Percentiles rank a stretch among this genome's conserved stretches.
Conservation (phyloP, 768 basidiomycete genomes). For the Kwoniella botswanensis region DNA sequence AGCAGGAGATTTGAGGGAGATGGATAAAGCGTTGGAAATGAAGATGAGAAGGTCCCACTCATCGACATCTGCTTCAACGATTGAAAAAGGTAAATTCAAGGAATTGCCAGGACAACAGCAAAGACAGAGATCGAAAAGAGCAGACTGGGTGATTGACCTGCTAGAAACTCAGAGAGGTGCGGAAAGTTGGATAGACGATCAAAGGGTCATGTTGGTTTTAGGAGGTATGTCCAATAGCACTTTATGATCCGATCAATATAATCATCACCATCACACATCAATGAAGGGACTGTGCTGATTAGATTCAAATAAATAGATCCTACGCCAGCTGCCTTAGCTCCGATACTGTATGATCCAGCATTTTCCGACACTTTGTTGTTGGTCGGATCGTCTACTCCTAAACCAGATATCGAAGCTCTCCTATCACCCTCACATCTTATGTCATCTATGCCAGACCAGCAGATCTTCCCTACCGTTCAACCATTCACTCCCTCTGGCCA, state of each 20-base stretch:
- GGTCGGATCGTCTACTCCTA: slow-evolving; percentile 26
- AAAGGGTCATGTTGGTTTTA: slow-evolving; percentile 36
- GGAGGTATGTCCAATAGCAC: slow-evolving; percentile 31
- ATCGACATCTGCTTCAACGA: neutral
- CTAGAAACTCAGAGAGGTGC: slow-evolving; percentile 23
- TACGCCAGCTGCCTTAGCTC: slow-evolving; percentile 32
- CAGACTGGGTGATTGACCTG: slow-evolving; percentile 41
- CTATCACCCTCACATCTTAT: slow-evolving; percentile 26
- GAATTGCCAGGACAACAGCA: slow-evolving; percentile 5
- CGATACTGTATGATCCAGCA: slow-evolving; percentile 37
- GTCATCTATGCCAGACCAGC: slow-evolving; percentile 1
- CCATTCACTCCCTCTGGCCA: slow-evolving; percentile 14
- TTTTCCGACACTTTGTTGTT: slow-evolving; percentile 39
- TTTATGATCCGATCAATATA: neutral
- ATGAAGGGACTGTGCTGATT: neutral
- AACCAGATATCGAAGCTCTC: slow-evolving; percentile 36
- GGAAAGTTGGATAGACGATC: slow-evolving; percentile 27
- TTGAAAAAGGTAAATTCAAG: slow-evolving; percentile 20
- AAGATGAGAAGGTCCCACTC: slow-evolving; percentile 9
- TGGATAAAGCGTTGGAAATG: slow-evolving; percentile 10
- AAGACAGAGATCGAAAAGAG: slow-evolving; percentile 9
- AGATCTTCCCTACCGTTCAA: slow-evolving; percentile 38
- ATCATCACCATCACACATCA: neutral
- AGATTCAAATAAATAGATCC: slow-evolving; percentile 23
- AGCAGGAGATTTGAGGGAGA: slow-evolving; percentile 9